Evolutionary conservation across 129 eudicot species (phyloP).

Genomic region (Scalesia atractyloides): DNA sequence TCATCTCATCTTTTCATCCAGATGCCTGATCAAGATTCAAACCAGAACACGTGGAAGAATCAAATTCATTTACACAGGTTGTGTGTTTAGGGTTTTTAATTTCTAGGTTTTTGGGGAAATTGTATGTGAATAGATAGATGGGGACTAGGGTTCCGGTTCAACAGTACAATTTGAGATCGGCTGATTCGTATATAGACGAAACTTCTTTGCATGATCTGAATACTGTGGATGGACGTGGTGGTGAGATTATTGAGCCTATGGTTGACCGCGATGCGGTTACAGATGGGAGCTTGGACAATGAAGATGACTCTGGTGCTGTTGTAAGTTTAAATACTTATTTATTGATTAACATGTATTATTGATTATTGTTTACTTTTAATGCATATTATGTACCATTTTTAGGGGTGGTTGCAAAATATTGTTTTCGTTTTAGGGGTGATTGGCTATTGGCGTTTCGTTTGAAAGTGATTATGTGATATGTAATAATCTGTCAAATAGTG

Average conservation of each 20-base stretch:
- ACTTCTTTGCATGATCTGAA: slow-evolving; percentile 62
- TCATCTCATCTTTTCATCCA: slow-evolving; percentile 8
- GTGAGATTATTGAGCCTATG: slow-evolving; percentile 52
- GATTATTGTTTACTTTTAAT: neutral
- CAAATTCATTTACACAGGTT: neutral
- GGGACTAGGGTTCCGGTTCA: slow-evolving; percentile 73
- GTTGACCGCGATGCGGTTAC: slow-evolving; percentile 58
- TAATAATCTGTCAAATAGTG: neutral
- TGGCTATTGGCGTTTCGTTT: neutral
- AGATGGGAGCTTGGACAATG: slow-evolving; percentile 63
- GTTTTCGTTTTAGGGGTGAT: neutral
- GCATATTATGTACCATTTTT: neutral
- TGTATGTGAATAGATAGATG: slow-evolving; percentile 37
- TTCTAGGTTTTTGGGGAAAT: slow-evolving; percentile 2
- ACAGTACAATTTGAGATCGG: slow-evolving; percentile 59
- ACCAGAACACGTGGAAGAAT: slow-evolving; percentile 4
- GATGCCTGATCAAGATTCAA: slow-evolving; percentile 14
- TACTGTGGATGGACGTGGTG: slow-evolving; percentile 44
- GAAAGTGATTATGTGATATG: neutral
- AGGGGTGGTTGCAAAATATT: neutral
- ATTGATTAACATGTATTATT: neutral
- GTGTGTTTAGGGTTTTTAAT: neutral
- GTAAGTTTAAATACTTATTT: slow-evolving; percentile 42
- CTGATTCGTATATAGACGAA: slow-evolving; percentile 63
- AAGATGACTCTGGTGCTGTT: slow-evolving; percentile 68